Conservation (phyloP, 495 filamentous ascomycete species). For the Glonium stellatum region DNA sequence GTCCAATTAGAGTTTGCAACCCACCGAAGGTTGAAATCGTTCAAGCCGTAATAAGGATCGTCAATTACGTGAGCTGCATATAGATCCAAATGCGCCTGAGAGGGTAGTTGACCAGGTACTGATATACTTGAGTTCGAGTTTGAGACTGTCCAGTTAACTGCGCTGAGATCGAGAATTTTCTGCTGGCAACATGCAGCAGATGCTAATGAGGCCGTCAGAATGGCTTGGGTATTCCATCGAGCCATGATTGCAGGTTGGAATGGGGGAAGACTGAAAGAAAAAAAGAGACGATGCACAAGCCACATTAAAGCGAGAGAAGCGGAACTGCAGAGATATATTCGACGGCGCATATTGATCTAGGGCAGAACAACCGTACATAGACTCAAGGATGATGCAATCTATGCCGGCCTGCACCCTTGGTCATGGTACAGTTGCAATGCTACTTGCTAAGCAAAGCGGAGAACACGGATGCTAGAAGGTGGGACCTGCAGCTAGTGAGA, state of each 20-base stretch:
- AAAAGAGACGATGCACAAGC: not conserved
- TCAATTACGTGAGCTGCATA: slow-evolving; percentile 40
- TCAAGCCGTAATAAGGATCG: slow-evolving; percentile 45
- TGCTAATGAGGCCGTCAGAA: slow-evolving; percentile 12
- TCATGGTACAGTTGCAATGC: slow-evolving; percentile 2
- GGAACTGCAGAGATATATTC: not conserved
- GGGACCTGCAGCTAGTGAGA: not conserved
- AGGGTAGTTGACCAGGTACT: slow-evolving; percentile 55
- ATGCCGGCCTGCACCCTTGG: not conserved
- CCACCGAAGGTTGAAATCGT: slow-evolving; percentile 59
- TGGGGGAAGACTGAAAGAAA: not conserved
- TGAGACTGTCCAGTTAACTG: slow-evolving; percentile 50
- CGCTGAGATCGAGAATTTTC: slow-evolving; percentile 47
- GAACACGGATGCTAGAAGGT: not conserved
- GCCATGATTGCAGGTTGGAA: slow-evolving; percentile 1
- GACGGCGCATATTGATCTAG: not conserved
- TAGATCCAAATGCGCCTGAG: slow-evolving; percentile 57
- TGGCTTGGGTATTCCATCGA: slow-evolving; percentile 15
- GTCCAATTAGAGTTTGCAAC: slow-evolving; percentile 56
- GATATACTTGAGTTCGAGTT: slow-evolving; percentile 45
- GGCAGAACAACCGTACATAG: not conserved
- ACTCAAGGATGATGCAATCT: slow-evolving; percentile 2
- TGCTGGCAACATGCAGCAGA: slow-evolving; percentile 24
- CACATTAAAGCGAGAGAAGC: not conserved
- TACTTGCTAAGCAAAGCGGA: not conserved